A percentile compares a stretch with the other conserved stretches of the same genome.
Conservation (phyloP, 768 basidiomycete species). For the Suillus ampliporus region DNA sequence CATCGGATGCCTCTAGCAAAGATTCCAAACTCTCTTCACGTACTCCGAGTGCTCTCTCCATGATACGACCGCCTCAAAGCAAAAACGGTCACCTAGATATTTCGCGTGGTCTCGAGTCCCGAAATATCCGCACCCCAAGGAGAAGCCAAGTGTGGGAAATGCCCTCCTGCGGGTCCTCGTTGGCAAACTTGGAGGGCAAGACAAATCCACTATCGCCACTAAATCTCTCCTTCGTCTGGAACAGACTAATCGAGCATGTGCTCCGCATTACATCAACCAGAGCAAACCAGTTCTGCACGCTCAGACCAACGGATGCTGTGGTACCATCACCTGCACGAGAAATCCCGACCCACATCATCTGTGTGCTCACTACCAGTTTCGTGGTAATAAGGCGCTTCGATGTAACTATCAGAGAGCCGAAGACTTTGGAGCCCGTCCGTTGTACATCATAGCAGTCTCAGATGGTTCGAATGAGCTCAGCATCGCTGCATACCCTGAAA, state of each 20-base stretch:
- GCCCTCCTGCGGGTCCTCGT: no score
- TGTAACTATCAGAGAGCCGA: slow-evolving; percentile 78
- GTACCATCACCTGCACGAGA: slow-evolving; percentile 34
- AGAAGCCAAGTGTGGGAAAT: no score
- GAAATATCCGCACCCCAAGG: no score
- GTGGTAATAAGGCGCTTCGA: slow-evolving; percentile 89
- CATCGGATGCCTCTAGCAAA: no score
- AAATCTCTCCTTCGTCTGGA: slow-evolving; percentile 45
- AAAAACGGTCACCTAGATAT: no score
- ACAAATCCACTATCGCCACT: no score
- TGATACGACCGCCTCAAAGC: no score
- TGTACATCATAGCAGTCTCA: slow-evolving; percentile 78
- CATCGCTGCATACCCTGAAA: slow-evolving; percentile 76
- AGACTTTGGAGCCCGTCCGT: slow-evolving; percentile 68
- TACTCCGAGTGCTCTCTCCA: no score
- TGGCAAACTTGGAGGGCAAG: no score
- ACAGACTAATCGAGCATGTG: slow-evolving; percentile 55
- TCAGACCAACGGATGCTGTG: slow-evolving; percentile 57
- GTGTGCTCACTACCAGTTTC: slow-evolving; percentile 79
- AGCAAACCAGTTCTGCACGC: slow-evolving; percentile 70
- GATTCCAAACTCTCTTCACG: no score
- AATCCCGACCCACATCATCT: slow-evolving; percentile 84
- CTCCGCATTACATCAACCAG: no score
- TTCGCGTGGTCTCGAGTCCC: no score
- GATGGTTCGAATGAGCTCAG: slow-evolving; percentile 76